Conservation (phyloP, 2,329 filamentous ascomycete species). For the Cladorrhinum sp. region DNA sequence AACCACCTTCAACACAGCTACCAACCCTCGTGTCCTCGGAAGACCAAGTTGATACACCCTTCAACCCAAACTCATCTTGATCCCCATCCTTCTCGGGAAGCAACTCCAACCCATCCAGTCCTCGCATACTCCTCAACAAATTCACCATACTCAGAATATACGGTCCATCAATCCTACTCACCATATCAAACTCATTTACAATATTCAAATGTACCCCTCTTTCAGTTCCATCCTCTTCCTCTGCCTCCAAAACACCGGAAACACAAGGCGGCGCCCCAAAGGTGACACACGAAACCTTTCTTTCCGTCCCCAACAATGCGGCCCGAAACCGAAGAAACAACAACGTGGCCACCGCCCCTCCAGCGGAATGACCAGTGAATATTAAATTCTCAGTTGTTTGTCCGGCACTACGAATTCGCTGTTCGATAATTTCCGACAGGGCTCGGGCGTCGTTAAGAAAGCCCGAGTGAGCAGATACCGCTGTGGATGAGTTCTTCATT, state of each 20-base stretch:
- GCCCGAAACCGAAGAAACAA: background rate
- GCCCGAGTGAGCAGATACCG: background rate
- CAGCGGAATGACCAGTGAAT: conserved; percentile 1
- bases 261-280: background rate
- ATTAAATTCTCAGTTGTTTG: background rate
- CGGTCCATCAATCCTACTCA: background rate
- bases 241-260: background rate
- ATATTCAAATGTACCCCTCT: background rate
- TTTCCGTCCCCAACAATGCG: background rate
- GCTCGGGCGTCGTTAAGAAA: background rate
- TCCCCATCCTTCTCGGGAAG: too few relatives aligned
- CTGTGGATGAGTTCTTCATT: background rate
- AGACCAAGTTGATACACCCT: background rate
- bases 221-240: background rate
- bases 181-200: background rate
- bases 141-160: background rate
- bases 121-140: background rate
- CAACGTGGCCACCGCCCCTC: background rate
- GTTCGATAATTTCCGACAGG: background rate
- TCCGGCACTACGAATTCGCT: background rate
- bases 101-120: background rate
- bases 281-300: background rate
- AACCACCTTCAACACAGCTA: background rate
- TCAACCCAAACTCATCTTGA: background rate
- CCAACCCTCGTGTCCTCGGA: background rate